A percentile compares a stretch with the other conserved stretches of the same genome.
phyloP scores from a whole-genome alignment of 1,284 basidiomycete species.

The Cystobasidium pallidum region DNA sequence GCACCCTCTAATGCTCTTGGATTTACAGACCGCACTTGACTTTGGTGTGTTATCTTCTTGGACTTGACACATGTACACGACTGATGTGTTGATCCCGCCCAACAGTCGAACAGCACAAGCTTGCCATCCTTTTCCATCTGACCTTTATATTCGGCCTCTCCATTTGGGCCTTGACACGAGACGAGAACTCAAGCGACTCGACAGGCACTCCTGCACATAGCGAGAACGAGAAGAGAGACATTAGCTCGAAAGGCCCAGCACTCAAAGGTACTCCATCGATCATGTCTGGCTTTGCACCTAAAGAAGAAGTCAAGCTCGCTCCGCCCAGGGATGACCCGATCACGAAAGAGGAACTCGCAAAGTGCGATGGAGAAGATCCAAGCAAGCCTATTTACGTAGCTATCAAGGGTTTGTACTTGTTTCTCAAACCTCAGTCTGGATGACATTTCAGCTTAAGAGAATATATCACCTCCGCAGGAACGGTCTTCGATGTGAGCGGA shows the following conservation, averaged over 20 bases:
- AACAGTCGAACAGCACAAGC: constrained; percentile 35
- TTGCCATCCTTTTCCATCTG: constrained; percentile 37
- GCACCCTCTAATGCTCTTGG: constrained; percentile 9
- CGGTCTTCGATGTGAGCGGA: constrained; percentile 59
- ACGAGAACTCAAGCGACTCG: neutral
- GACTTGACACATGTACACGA: neutral
- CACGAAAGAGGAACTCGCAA: constrained; percentile 68
- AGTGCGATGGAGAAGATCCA: constrained; percentile 69
- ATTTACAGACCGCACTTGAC: constrained; percentile 25
- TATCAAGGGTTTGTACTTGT: constrained; percentile 81
- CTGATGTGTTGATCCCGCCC: neutral
- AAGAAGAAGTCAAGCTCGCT: constrained; percentile 60
- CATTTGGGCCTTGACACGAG: constrained; percentile 12
- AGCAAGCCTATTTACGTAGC: constrained; percentile 78
- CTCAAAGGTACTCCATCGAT: constrained; percentile 22
- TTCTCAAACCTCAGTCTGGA: too few species aligned
- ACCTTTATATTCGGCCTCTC: constrained; percentile 36
- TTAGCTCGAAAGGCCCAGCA: neutral
- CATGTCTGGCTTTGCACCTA: constrained; percentile 43
- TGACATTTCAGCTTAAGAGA: neutral
- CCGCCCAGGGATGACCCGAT: constrained; percentile 78
- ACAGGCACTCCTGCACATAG: neutral
- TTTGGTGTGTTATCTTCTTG: constrained; percentile 12
- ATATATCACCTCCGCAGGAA: constrained; percentile 27
- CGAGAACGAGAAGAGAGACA: constrained; percentile 2